A percentile compares a stretch with the other conserved stretches of the same genome.
phyloP scores from a whole-genome alignment of 2,329 filamentous ascomycete genomes.

The Colletotrichum sp. region DNA sequence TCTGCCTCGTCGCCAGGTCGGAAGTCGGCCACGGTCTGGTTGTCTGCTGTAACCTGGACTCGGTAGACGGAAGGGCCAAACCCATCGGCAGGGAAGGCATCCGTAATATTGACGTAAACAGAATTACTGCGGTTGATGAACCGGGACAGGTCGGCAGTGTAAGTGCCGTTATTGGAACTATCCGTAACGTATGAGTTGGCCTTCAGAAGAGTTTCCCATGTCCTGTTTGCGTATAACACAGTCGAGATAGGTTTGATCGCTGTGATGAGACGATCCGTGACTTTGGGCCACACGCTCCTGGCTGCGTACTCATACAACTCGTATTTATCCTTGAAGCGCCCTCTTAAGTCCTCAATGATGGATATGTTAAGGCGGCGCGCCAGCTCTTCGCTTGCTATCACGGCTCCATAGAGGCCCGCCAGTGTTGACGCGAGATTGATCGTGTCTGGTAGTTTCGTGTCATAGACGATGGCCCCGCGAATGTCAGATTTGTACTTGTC shows the following conservation, averaged over 20 bases:
- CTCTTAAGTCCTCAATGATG: background rate
- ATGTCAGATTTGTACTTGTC: background rate
- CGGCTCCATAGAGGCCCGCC: background rate
- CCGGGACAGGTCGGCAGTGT: background rate
- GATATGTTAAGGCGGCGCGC: background rate
- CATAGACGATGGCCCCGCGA: background rate
- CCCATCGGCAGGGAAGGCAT: background rate
- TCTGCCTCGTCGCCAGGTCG: background rate
- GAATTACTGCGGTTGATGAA: background rate
- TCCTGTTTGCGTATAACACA: background rate
- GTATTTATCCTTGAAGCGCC: background rate
- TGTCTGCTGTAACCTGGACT: background rate
- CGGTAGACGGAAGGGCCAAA: background rate
- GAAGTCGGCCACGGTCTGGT: background rate
- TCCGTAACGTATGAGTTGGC: background rate
- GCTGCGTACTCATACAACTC: background rate
- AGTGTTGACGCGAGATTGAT: background rate
- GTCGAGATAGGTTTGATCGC: background rate
- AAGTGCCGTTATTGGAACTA: background rate
- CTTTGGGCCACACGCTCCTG: background rate
- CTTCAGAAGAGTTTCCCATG: background rate
- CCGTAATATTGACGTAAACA: background rate
- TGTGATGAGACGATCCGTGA: background rate
- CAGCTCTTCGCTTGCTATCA: background rate
- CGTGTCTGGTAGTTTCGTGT: background rate